phyloP scores from a whole-genome alignment of 2,329 filamentous ascomycete genomes.

The Domatiomyces globalis region DNA sequence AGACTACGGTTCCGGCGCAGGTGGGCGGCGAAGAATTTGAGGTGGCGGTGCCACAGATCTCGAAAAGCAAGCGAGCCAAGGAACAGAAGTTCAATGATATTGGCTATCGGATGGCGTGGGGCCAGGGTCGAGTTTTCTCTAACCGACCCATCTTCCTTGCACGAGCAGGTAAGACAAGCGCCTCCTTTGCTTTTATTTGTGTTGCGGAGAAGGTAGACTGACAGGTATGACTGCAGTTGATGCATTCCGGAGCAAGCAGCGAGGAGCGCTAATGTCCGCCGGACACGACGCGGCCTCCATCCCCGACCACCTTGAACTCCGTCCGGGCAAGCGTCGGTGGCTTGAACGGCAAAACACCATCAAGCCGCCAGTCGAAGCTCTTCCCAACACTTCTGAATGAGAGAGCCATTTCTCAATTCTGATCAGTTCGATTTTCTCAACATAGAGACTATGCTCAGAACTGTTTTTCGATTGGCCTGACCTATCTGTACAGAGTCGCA shows the following conservation, averaged over 20 bases:
- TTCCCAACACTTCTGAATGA: slow-evolving; percentile 8
- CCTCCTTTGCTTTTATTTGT: slow-evolving; percentile 3
- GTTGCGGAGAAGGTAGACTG: background rate
- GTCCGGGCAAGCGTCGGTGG: slow-evolving; percentile 69
- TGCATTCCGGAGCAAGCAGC: slow-evolving; percentile 84
- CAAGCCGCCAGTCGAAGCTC: slow-evolving; percentile 8
- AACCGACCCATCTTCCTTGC: slow-evolving; percentile 78
- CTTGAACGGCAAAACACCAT: slow-evolving; percentile 38
- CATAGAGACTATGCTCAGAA: no score
- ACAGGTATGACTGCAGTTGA: slow-evolving; percentile 48
- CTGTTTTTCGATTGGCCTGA: background rate
- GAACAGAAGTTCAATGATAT: slow-evolving; percentile 88
- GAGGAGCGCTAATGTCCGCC: slow-evolving; percentile 61
- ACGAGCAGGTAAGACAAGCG: slow-evolving; percentile 56
- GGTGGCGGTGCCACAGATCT: slow-evolving; percentile 61
- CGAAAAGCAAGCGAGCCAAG: slow-evolving; percentile 54
- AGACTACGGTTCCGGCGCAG: slow-evolving; percentile 44
- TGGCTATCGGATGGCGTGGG: slow-evolving; percentile 91
- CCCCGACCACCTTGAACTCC: slow-evolving; percentile 77
- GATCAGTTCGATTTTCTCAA: background rate
- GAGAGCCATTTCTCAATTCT: background rate
- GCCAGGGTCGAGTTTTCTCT: slow-evolving; percentile 82
- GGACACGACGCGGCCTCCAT: slow-evolving; percentile 61
- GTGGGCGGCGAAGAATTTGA: slow-evolving; percentile 58
- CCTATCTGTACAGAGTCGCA: background rate